Percentiles rank a stretch among this genome's conserved stretches.
These are phyloP conservation scores for Halophytophthora batemanensis DNA, from an alignment of 352 stramenopile species.

Conservation along the genomic window DNA sequence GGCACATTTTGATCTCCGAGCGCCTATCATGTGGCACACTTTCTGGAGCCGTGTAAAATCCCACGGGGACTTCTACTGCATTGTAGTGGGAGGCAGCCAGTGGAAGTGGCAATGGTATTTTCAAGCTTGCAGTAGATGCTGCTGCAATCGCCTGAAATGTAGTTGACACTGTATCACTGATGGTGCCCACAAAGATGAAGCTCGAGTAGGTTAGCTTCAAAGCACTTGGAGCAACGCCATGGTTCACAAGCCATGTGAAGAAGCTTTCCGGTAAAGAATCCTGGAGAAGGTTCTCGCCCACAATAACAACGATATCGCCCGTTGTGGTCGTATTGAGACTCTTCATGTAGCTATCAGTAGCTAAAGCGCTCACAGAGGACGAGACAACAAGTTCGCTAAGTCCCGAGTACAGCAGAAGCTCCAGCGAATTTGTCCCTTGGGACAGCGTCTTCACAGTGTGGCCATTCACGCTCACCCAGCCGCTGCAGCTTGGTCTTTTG, in stretches of 20 bases:
- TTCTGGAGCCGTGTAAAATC: conserved; percentile 53
- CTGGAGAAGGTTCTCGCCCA: conserved; percentile 4
- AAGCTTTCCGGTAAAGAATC: conserved; percentile 11
- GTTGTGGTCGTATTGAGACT: conserved; percentile 4
- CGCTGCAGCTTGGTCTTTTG: conserved; percentile 12
- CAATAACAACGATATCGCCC: conserved; percentile 15
- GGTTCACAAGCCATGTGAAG: conserved; percentile 9
- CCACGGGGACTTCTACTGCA: conserved; percentile 27
- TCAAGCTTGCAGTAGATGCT: conserved; percentile 11
- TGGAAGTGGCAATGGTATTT: conserved; percentile 24
- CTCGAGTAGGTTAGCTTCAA: conserved; percentile 14
- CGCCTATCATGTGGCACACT: conserved; percentile 20
- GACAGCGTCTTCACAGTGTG: conserved; percentile 7
- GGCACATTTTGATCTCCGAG: conserved; percentile 35
- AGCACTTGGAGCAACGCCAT: conserved; percentile 11
- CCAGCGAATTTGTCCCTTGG: conserved; percentile 13
- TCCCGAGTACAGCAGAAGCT: conserved; percentile 21
- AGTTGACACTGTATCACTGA: conserved; percentile 13
- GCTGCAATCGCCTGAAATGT: conserved; percentile 14
- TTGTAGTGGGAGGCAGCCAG: conserved; percentile 28
- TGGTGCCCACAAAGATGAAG: conserved; percentile 29
- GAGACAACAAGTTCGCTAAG: conserved; percentile 1
- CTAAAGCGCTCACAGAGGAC: conserved; percentile 1
- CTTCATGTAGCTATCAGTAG: conserved; percentile 14
- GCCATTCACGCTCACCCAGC: conserved; percentile 11